Percentiles rank a stretch among this genome's conserved stretches.
Conservation (phyloP, 495 filamentous ascomycete species). For the Parathielavia hyrcaniae region DNA sequence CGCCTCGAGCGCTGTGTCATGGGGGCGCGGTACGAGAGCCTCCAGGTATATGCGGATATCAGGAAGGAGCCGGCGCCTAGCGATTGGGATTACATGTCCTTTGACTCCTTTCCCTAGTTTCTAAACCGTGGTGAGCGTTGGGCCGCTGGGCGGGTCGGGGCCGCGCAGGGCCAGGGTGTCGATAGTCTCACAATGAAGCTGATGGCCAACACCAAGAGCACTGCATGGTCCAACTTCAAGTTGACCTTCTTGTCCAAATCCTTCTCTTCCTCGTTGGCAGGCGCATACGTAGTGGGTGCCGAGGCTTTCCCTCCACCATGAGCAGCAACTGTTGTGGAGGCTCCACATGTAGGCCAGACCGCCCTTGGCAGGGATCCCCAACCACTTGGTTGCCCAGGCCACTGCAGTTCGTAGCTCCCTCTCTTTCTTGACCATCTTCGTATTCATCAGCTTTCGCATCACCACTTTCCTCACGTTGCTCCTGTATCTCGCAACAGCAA, state of each 20-base stretch:
- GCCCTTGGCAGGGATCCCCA: no score
- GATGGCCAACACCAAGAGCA: not conserved
- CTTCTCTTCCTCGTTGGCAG: not conserved
- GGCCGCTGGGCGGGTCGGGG: constrained; percentile 4
- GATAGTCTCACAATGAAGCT: constrained; percentile 6
- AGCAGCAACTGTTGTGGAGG: no score
- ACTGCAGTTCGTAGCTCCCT: no score
- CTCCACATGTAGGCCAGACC: no score
- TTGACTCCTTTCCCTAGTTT: no score
- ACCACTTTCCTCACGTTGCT: no score
- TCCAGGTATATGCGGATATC: constrained; percentile 4
- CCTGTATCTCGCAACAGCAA: no score
- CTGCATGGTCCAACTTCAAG: not conserved
- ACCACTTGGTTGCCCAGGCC: no score
- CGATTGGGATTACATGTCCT: constrained; percentile 8
- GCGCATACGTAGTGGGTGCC: constrained; percentile 2
- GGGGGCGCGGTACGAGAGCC: constrained; percentile 6
- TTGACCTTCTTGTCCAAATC: not conserved
- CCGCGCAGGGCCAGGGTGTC: not conserved
- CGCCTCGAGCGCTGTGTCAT: constrained; percentile 4
- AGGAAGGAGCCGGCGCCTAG: constrained; percentile 3
- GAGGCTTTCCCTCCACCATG: no score
- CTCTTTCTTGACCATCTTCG: no score
- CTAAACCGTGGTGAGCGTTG: constrained; percentile 1
- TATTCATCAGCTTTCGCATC: no score